Evolutionary conservation across 2,329 filamentous ascomycete genomes (phyloP), one percentile per base, ranked within the genome.

Genomic region (Penicillium rolfsii): DNA sequence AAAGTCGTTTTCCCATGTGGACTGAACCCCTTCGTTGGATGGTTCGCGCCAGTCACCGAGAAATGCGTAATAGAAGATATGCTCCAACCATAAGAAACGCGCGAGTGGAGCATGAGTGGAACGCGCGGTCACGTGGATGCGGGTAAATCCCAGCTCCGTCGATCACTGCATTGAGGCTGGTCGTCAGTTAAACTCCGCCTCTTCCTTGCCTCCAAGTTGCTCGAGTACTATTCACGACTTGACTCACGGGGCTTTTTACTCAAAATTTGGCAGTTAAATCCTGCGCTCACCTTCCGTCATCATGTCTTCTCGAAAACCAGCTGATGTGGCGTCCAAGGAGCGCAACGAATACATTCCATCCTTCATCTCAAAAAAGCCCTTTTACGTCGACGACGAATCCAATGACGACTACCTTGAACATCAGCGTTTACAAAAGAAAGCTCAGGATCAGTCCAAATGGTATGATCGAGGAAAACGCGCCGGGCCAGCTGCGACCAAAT

Each of bases 341-440:
- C 92, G 95, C 78, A 99, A 99, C 84, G 89, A 97, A 77, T 99
- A 99, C 83, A 99, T 99, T 72, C 95, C 95, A 5, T 88, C 91
- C 57, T 99, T 97, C 84, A 99, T 99, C 80, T 93, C 93, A 70
- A 97, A 97, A 77, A 93, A 96, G 69, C 95, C 95, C 4, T 99
- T 99, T 80, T 99, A 98, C 78, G 88, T 96, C 57, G 87, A 86
- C 70, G 91, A 93, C 73, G 89, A 89, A 62, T 85, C 90, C 63
- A 85, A 86, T 69, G 86, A 85, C 74, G 93, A 98, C 73, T 99
- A 98, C 76, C 91, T 99, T 66, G 92, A 96, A 79, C 95, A 99
- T 86, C 95, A 99, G 74, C 91, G 93, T 76, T 83, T 94, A 28
- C 88, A 93, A 60, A 88, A 90, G 67, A 79, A 83, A 56, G 86